These are phyloP conservation scores for Diaporthe capsici DNA, from an alignment of 2,329 filamentous ascomycete species.

Conservation along the genomic window DNA sequence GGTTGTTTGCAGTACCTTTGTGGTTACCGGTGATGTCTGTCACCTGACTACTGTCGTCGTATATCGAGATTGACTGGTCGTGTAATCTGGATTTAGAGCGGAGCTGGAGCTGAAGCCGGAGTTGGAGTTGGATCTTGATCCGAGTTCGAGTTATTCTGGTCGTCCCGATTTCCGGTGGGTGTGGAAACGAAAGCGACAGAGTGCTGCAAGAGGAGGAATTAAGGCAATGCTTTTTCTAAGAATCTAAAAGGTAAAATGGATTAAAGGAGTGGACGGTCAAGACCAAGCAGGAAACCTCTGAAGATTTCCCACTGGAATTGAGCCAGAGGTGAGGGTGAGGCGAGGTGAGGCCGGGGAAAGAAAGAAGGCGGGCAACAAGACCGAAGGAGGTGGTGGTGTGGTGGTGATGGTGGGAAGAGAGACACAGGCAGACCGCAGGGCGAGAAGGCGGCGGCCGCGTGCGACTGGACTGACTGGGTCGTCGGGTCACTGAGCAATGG, in stretches of 20 bases:
- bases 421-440: conserved; percentile 43
- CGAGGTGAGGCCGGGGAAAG: conserved; percentile 36
- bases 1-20: conserved; percentile 16
- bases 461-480: conserved; percentile 22
- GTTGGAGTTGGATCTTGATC: conserved; percentile 17
- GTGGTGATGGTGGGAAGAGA: conserved; percentile 47
- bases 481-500: conserved; percentile 3
- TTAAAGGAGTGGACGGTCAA: conserved; percentile 73
- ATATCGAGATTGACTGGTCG: conserved; percentile 18
- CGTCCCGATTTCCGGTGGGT: conserved; percentile 33
- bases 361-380: conserved; percentile 31
- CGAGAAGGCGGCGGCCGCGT: conserved; percentile 43
- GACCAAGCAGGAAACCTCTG: conserved; percentile 66
- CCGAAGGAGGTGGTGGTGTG: conserved; percentile 50
- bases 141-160: conserved; percentile 29
- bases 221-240: conserved; percentile 43
- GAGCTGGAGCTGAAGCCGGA: conserved; percentile 19
- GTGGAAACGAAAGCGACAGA: conserved; percentile 40
- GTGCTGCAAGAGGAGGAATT: conserved; percentile 39
- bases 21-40: conserved; percentile 30
- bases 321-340: conserved; percentile 56
- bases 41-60: conserved; percentile 14
- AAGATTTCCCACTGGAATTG: conserved; percentile 70
- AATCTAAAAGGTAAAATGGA: conserved; percentile 45
- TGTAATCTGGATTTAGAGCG: background rate